Evolutionary conservation across 768 basidiomycete genomes (phyloP), one percentile per base, ranked within the genome.

Genomic region (Boletus reticuloceps): DNA sequence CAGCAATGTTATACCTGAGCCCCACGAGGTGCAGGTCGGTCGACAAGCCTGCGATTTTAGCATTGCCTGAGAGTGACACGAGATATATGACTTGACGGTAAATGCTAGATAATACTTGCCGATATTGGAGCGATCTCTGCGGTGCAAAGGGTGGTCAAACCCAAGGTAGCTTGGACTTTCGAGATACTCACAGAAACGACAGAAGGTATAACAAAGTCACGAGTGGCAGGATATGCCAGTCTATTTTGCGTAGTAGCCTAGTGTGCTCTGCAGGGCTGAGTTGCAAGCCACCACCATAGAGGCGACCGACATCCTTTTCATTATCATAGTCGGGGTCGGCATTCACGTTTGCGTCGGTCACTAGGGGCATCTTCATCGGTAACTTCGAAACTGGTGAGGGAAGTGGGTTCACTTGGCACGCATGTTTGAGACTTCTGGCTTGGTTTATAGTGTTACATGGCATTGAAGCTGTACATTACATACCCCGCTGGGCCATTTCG

Each of bases 121-220:
- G 38, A 80, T 65, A 61, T 79, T 80, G 37, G 74, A 64, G 20
- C 79, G 74, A 62, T 79, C 79, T 36, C 75, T 76, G 47, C n/a
- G 51, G 29, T 36, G 41, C 38, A 20, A 31, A 43, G 5, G 6
- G 40, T 5, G n/a, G 17, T 58, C 16, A 47, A 22, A 36, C 13
- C 1, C 13, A 16, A 22, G 27, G 29, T 14, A 3, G 36, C 8
- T 19, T 9, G n/a, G 32, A 36, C 25, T 3, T 31, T 34, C 20
- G 42, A n/a, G 5, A 25, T 7, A 39, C 77, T 70, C 58, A 79
- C 75, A 80, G 62, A 62, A 79, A 80, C 9, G 75, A 77, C 43
- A 78, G 66, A 34, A 80, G 64, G 54, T 77, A 79, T 8, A 80
- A 62, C 38, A 77, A 53, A 6, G 76, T 75, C 31, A 79, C 71